Conservation (phyloP, 73 alveolate genomes). For the Paramecium sonneborni region DNA sequence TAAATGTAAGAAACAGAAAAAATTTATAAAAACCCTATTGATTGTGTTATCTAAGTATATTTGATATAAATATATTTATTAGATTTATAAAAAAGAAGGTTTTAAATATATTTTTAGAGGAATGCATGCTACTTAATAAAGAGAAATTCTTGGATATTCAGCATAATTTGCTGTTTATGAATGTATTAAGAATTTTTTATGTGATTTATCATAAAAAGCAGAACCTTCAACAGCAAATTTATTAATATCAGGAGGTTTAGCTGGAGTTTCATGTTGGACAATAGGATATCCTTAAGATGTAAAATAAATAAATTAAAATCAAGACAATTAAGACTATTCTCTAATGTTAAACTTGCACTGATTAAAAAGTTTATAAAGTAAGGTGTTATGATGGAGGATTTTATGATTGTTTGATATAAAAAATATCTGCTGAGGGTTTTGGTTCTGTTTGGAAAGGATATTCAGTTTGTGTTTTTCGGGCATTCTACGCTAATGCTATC, state of each 20-base stretch:
- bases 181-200: slow-evolving; percentile 4
- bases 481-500: slow-evolving; percentile 66
- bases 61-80: neutral
- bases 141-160: slow-evolving; percentile 65
- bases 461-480: slow-evolving; percentile 70
- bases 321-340: slow-evolving; percentile 68
- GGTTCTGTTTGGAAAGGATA: slow-evolving; percentile 75
- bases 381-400: slow-evolving; percentile 72
- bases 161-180: slow-evolving; percentile 65
- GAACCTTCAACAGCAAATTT: slow-evolving; percentile 53
- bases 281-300: slow-evolving; percentile 67
- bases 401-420: slow-evolving; percentile 52
- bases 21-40: slow-evolving; percentile 51
- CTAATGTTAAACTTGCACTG: slow-evolving; percentile 62
- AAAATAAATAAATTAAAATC: neutral
- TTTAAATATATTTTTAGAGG: slow-evolving; percentile 61
- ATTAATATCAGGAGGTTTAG: slow-evolving; percentile 59
- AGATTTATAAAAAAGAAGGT: slow-evolving; percentile 63
- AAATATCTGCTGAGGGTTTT: slow-evolving; percentile 58
- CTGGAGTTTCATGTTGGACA: slow-evolving; percentile 64
- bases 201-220: neutral
- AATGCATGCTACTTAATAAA: slow-evolving; percentile 54
- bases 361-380: neutral
- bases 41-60: slow-evolving; percentile 31
- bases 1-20: slow-evolving; percentile 59